Evolutionary conservation across 2,329 filamentous ascomycete genomes (phyloP).

Genomic region (Cucurbitaria berberidis): DNA sequence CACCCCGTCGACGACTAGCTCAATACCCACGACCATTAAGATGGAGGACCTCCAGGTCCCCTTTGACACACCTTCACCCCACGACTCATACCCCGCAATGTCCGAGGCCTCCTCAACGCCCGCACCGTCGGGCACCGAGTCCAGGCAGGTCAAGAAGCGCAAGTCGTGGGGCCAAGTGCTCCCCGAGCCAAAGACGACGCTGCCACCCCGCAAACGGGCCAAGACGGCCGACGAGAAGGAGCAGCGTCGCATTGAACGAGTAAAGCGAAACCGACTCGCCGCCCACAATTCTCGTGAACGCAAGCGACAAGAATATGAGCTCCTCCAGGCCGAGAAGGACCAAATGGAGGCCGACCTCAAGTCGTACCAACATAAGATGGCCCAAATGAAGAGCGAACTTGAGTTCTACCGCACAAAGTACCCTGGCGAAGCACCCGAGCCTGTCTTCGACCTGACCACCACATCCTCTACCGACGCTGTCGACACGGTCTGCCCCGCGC

Average conservation of each 20-base stretch:
- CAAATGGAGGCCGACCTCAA: constrained; percentile 69
- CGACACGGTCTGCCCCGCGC: constrained; percentile 46
- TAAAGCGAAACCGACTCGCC: constrained; percentile 92
- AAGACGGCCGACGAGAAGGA: constrained; percentile 99
- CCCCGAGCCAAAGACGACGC: constrained; percentile 93
- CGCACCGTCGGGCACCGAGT: constrained; percentile 26
- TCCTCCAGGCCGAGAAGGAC: constrained; percentile 70
- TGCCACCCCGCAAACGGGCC: constrained; percentile 93
- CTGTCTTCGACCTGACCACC: constrained; percentile 30
- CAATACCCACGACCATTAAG: constrained; percentile 47
- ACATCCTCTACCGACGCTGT: constrained; percentile 30
- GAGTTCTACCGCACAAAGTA: constrained; percentile 42
- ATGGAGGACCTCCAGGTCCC: constrained; percentile 49
- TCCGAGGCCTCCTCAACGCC: constrained; percentile 29
- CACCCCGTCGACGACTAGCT: constrained; percentile 30
- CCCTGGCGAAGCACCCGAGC: constrained; percentile 35
- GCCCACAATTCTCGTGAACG: constrained; percentile 96
- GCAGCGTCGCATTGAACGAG: constrained; percentile 94
- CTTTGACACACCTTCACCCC: constrained; percentile 31
- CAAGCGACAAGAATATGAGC: constrained; percentile 89
- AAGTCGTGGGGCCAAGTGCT: constrained; percentile 99
- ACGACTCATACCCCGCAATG: constrained; percentile 21
- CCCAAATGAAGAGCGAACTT: constrained; percentile 59
- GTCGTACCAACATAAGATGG: constrained; percentile 57
- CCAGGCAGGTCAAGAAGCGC: constrained; percentile 83